Evolutionary conservation across 768 basidiomycete genomes (phyloP).

Genomic region (Pleurotus tuoliensis): DNA sequence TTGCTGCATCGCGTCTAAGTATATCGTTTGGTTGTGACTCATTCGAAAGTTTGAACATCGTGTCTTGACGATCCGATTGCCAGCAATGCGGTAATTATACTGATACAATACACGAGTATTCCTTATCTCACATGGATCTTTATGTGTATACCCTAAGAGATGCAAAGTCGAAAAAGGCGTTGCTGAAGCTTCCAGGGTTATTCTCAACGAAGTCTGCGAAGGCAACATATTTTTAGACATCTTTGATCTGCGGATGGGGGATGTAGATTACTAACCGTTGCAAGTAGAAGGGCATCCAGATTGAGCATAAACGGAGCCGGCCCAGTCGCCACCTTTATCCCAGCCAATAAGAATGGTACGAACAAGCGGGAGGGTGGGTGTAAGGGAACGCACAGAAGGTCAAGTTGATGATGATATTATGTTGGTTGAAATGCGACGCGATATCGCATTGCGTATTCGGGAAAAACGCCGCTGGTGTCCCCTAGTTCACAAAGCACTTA

Average conservation of each 20-base stretch:
- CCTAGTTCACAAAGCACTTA: slow-evolving; percentile 27
- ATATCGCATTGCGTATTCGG: slow-evolving; percentile 60
- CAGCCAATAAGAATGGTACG: not conserved
- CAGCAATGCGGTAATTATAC: too few species aligned
- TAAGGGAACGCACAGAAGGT: slow-evolving; percentile 27
- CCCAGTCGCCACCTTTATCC: slow-evolving; percentile 48
- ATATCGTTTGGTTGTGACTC: too few species aligned
- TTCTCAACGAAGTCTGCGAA: slow-evolving; percentile 50
- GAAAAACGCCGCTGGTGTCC: slow-evolving; percentile 55
- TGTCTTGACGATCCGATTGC: too few species aligned
- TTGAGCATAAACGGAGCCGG: slow-evolving; percentile 38
- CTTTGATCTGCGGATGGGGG: not conserved
- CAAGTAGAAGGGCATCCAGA: slow-evolving; percentile 54
- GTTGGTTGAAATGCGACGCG: slow-evolving; percentile 43
- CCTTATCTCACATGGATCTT: not conserved
- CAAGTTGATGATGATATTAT: slow-evolving; percentile 64
- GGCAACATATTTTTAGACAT: not conserved
- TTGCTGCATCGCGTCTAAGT: too few species aligned
- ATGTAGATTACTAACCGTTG: slow-evolving; percentile 32
- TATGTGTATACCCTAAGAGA: slow-evolving; percentile 37
- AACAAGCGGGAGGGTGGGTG: not conserved
- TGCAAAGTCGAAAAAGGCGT: slow-evolving; percentile 66
- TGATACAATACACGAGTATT: too few species aligned
- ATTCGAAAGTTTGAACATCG: too few species aligned
- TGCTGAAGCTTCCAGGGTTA: slow-evolving; percentile 53